Percentiles rank a stretch among this genome's conserved stretches.
phyloP scores from a whole-genome alignment of 805 yeast species.

The Ogataea zsoltii region DNA sequence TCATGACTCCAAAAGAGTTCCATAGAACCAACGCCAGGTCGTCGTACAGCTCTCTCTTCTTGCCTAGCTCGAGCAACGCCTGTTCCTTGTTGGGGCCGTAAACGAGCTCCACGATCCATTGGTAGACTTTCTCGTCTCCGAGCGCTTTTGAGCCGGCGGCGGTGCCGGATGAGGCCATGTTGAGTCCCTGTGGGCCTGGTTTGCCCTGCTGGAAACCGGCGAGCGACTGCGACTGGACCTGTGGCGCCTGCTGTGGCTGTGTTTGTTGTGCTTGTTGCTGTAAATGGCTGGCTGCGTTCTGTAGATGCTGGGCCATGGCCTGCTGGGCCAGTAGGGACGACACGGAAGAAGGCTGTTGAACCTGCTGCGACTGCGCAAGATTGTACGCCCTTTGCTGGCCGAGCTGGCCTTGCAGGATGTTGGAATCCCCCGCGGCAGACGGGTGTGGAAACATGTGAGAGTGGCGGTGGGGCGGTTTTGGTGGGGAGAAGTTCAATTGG shows the following conservation, averaged over 20 bases:
- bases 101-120: slow-evolving; percentile 87
- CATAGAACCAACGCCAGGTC: slow-evolving; percentile 90
- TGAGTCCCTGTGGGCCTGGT: slow-evolving; percentile 10
- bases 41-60: slow-evolving; percentile 91
- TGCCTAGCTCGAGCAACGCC: slow-evolving; percentile 88
- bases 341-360: slow-evolving; percentile 20
- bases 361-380: slow-evolving; percentile 13
- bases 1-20: slow-evolving; percentile 97
- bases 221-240: neutral
- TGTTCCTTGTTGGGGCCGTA: slow-evolving; percentile 91
- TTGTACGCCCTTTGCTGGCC: slow-evolving; percentile 18
- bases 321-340: slow-evolving; percentile 28
- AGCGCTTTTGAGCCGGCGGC: slow-evolving; percentile 39
- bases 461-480: neutral
- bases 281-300: slow-evolving; percentile 17
- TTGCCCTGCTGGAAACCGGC: slow-evolving; percentile 19
- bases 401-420: slow-evolving; percentile 15
- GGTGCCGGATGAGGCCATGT: slow-evolving; percentile 1
- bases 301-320: slow-evolving; percentile 14
- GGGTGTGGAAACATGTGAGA: slow-evolving; percentile 15
- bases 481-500: neutral
- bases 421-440: slow-evolving; percentile 12
- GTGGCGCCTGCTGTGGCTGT: neutral
- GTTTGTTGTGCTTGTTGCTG: slow-evolving; percentile 11
- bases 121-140: slow-evolving; percentile 80